Evolutionary conservation across 164 flowering plant species (phyloP).

Genomic region (Pachysandra terminalis): DNA sequence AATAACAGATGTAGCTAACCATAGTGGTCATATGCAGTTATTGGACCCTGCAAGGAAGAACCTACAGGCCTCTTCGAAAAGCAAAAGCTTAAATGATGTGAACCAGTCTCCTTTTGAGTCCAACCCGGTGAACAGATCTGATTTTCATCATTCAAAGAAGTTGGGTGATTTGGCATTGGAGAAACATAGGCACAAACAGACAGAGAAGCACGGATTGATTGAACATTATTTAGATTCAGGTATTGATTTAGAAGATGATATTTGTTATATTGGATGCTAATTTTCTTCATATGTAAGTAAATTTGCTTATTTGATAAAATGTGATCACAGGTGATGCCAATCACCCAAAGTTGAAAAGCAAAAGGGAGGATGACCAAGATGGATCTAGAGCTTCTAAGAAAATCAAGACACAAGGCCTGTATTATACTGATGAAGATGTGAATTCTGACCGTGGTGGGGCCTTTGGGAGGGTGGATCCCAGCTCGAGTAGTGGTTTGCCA

Average conservation of each 20-base stretch:
- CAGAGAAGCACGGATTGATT: constrained; percentile 34
- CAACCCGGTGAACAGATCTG: constrained; percentile 24
- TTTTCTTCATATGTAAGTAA: not conserved
- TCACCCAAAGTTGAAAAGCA: constrained; percentile 37
- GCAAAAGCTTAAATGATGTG: constrained; percentile 41
- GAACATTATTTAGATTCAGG: constrained; percentile 46
- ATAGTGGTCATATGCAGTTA: constrained; percentile 21
- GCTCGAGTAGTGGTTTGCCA: constrained; percentile 27
- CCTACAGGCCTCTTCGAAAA: constrained; percentile 36
- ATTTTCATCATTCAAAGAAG: constrained; percentile 27
- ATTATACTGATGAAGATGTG: constrained; percentile 32
- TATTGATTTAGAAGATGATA: constrained; percentile 21
- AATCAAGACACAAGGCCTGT: constrained; percentile 37
- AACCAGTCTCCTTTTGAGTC: constrained; percentile 32
- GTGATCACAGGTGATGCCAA: constrained; percentile 43
- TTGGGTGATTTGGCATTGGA: constrained; percentile 30
- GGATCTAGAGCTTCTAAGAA: constrained; percentile 51
- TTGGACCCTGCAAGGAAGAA: constrained; percentile 39
- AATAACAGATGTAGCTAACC: constrained; percentile 22
- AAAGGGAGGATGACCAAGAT: constrained; percentile 42
- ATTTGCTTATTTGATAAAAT: constrained; percentile 7
- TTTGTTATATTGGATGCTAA: constrained; percentile 1
- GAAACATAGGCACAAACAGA: constrained; percentile 31
- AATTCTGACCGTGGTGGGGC: constrained; percentile 27
- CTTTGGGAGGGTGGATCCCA: constrained; percentile 15